These are phyloP conservation scores for Coemansia umbellata DNA, from an alignment of 192 early-diverging fungal species.

Conservation along the genomic window DNA sequence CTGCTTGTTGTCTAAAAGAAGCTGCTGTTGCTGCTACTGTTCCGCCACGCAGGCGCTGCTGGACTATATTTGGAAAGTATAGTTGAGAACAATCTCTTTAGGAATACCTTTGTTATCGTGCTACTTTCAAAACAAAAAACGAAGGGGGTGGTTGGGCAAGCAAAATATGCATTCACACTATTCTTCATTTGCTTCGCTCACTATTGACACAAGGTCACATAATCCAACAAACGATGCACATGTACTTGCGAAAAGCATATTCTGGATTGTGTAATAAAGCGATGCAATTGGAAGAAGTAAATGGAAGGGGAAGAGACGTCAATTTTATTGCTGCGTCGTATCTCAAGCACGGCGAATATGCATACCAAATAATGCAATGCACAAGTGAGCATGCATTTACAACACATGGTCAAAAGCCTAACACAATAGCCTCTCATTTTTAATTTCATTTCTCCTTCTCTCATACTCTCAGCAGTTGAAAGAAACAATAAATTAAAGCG, in stretches of 20 bases:
- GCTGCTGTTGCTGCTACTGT: not conserved
- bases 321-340: too few species aligned
- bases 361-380: not conserved
- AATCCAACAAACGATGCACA: too few species aligned
- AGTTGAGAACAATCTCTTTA: too few species aligned
- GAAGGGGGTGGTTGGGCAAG: not conserved
- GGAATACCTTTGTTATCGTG: too few species aligned
- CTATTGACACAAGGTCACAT: too few species aligned
- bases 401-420: not conserved
- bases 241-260: too few species aligned
- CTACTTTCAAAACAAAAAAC: not conserved
- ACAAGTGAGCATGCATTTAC: not conserved
- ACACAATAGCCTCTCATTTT: not conserved
- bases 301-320: too few species aligned
- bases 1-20: slow-evolving; percentile 3
- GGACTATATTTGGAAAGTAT: too few species aligned
- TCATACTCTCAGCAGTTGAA: not conserved
- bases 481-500: not conserved
- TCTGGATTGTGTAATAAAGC: too few species aligned
- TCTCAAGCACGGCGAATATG: too few species aligned
- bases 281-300: too few species aligned
- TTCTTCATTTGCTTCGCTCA: too few species aligned
- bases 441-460: not conserved
- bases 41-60: not conserved
- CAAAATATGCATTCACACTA: slow-evolving; percentile 2